Evolutionary conservation across 495 filamentous ascomycete species (phyloP).

Genomic region (Aspergillus mulundensis): DNA sequence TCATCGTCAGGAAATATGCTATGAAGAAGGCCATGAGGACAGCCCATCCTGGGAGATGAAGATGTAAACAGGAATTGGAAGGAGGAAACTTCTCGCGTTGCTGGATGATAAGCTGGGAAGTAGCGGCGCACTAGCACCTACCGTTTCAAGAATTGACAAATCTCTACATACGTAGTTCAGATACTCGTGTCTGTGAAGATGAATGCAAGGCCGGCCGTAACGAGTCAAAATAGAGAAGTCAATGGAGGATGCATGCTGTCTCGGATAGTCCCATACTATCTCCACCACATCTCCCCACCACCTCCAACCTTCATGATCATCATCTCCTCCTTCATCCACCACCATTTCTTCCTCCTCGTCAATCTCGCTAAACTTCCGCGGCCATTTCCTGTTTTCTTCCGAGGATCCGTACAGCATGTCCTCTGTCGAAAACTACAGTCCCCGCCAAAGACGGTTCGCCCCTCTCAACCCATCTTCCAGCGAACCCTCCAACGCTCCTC

Average conservation of each 20-base stretch:
- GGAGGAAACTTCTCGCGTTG: not conserved
- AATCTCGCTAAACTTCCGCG: not conserved
- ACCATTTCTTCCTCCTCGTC: not conserved
- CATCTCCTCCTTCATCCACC: not conserved
- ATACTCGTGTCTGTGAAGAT: too few species aligned
- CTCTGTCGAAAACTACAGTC: slow-evolving; percentile 20
- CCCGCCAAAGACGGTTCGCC: slow-evolving; percentile 48
- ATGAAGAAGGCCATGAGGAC: not conserved
- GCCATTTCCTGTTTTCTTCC: not conserved
- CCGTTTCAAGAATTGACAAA: not conserved
- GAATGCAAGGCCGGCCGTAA: too few species aligned
- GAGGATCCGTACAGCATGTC: slow-evolving; percentile 28
- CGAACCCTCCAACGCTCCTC: slow-evolving; percentile 40
- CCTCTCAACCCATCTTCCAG: slow-evolving; percentile 43
- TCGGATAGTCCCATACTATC: not conserved
- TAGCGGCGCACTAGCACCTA: not conserved
- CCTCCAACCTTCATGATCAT: not conserved
- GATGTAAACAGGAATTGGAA: not conserved
- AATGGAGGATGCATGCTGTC: not conserved
- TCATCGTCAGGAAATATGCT: not conserved
- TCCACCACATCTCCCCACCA: not conserved
- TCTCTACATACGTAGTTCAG: too few species aligned
- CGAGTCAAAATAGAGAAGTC: not conserved
- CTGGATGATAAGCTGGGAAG: not conserved
- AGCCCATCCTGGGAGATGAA: not conserved